These are phyloP conservation scores for Erysiphe pulchra DNA, from an alignment of 2,329 filamentous ascomycete genomes.

Conservation along the genomic window DNA sequence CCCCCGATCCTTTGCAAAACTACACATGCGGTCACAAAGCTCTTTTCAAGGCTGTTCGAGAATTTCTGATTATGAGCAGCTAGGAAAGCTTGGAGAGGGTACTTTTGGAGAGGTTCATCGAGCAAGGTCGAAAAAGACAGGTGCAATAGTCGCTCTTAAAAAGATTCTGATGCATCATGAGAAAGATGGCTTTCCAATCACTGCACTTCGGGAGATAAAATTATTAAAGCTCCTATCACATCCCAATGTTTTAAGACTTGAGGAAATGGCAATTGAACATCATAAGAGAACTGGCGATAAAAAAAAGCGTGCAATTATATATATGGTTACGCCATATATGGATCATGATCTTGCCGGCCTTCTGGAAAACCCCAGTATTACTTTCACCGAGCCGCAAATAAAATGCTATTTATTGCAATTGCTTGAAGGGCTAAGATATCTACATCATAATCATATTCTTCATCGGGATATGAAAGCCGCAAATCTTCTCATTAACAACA, in stretches of 20 bases:
- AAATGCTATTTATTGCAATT: slow-evolving; percentile 96
- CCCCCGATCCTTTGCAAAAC: slow-evolving; percentile 29
- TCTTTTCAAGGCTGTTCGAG: slow-evolving; percentile 68
- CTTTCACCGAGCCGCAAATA: slow-evolving; percentile 71
- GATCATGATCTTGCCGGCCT: slow-evolving; percentile 95
- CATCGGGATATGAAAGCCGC: slow-evolving; percentile 98
- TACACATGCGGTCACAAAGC: slow-evolving; percentile 21
- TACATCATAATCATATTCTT: slow-evolving; percentile 73
- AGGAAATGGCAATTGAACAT: slow-evolving; percentile 90
- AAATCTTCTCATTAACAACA: slow-evolving; percentile 88
- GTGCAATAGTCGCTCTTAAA: slow-evolving; percentile 64
- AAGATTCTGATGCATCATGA: slow-evolving; percentile 99
- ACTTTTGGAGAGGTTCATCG: slow-evolving; percentile 97
- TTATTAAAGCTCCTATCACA: slow-evolving; percentile 88
- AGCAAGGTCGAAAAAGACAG: slow-evolving; percentile 50
- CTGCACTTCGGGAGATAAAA: slow-evolving; percentile 90
- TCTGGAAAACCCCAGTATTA: slow-evolving; percentile 77
- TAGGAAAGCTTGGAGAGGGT: slow-evolving; percentile 73
- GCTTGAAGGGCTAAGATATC: slow-evolving; percentile 65
- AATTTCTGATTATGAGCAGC: slow-evolving; percentile 54
- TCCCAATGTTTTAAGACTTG: slow-evolving; percentile 59
- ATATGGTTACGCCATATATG: slow-evolving; percentile 99
- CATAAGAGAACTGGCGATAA: slow-evolving; percentile 34
- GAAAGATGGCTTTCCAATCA: slow-evolving; percentile 99
- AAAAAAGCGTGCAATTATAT: slow-evolving; percentile 65